Percentiles rank a stretch among this genome's conserved stretches.
phyloP scores from a whole-genome alignment of 495 filamentous ascomycete species.

The Clohesyomyces aquaticus region DNA sequence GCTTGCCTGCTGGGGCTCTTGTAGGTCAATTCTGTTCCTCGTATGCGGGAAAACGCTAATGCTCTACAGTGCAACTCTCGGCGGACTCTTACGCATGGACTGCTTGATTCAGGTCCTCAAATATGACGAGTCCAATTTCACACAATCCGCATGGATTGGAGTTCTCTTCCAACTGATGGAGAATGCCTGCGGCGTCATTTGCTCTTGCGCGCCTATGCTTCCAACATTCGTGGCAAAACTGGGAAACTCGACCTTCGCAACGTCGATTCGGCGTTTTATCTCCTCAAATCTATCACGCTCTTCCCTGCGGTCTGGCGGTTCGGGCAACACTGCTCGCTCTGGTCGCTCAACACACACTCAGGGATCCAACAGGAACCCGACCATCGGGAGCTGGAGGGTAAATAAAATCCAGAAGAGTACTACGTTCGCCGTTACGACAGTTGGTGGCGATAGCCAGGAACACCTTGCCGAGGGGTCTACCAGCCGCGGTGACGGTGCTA shows the following conservation, averaged over 20 bases:
- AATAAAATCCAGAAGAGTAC: not conserved
- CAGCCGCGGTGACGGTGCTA: not conserved
- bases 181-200: constrained; percentile 2
- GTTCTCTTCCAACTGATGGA: not conserved
- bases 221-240: not conserved
- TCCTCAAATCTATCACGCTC: not conserved
- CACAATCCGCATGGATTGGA: not conserved
- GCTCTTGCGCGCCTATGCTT: constrained; percentile 2
- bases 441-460: not conserved
- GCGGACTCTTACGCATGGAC: not conserved
- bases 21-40: not conserved
- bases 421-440: not conserved
- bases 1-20: not conserved
- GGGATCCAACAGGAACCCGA: not conserved
- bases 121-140: not conserved
- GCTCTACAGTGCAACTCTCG: not conserved
- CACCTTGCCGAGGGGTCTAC: not conserved
- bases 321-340: not conserved
- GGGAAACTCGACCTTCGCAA: not conserved
- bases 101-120: not conserved
- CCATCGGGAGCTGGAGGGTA: not conserved
- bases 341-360: not conserved
- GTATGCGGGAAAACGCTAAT: not conserved
- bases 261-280: not conserved
- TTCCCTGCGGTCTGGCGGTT: not conserved